These are phyloP conservation scores for Hypocreales sp. DNA, from an alignment of 2,329 filamentous ascomycete genomes.

Conservation along the genomic window DNA sequence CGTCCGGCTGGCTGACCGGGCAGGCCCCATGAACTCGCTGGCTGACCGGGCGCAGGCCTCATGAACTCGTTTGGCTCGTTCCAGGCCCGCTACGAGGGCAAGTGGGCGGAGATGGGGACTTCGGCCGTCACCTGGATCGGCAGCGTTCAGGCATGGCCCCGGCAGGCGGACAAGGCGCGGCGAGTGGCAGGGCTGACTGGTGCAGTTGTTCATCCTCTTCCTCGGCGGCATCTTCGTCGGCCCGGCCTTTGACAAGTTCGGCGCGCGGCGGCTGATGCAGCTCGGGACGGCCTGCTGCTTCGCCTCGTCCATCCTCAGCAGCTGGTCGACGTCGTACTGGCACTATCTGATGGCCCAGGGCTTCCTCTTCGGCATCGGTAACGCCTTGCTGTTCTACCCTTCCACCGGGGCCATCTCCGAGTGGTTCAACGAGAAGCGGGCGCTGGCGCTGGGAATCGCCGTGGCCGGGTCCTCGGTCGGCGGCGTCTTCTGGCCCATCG, in stretches of 20 bases:
- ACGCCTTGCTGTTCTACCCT: constrained; percentile 19
- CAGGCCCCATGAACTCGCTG: constrained; percentile 16
- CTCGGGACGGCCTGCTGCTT: constrained; percentile 19
- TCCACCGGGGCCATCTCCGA: constrained; percentile 12
- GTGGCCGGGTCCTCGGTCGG: constrained; percentile 16
- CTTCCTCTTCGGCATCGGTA: constrained; percentile 23
- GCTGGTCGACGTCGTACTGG: constrained; percentile 16
- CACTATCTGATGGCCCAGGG: constrained; percentile 24
- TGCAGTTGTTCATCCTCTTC: constrained; percentile 22
- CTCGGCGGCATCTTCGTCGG: constrained; percentile 22
- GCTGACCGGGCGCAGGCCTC: constrained; percentile 6
- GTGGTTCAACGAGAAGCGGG: constrained; percentile 15
- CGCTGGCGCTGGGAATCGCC: constrained; percentile 14
- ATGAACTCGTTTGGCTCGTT: constrained; percentile 37
- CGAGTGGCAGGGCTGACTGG: too few species aligned
- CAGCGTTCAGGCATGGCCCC: constrained; percentile 10
- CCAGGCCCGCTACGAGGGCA: constrained; percentile 31
- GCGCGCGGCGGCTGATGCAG: constrained; percentile 17
- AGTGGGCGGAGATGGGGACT: constrained; percentile 15
- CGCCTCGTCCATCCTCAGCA: constrained; percentile 20
- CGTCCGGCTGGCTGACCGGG: neutral
- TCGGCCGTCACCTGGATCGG: constrained; percentile 26
- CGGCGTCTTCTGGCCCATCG: constrained; percentile 14
- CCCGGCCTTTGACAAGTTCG: constrained; percentile 22
- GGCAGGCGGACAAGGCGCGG: too few species aligned